Conservation (phyloP, 2,329 filamentous ascomycete genomes). For the Gnomoniopsis sp. region DNA sequence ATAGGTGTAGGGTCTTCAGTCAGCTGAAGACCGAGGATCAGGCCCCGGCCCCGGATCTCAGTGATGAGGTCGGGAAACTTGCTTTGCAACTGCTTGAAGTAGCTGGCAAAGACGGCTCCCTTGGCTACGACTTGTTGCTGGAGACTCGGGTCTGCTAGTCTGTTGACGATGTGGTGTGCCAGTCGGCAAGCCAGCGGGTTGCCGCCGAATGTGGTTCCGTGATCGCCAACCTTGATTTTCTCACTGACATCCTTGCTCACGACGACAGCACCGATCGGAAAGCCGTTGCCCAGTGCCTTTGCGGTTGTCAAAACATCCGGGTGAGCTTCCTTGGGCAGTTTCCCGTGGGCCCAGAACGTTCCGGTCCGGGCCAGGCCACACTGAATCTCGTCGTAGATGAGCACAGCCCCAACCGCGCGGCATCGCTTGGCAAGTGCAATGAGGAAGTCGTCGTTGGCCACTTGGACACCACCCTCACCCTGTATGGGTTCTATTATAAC, state of each 20-base stretch:
- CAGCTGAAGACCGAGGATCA: conserved; percentile 86
- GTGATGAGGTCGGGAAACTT: conserved; percentile 65
- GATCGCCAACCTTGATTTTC: conserved; percentile 66
- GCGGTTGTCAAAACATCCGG: conserved; percentile 92
- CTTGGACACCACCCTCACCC: conserved; percentile 89
- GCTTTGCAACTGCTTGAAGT: conserved; percentile 44
- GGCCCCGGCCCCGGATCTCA: conserved; percentile 77
- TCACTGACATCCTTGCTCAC: conserved; percentile 60
- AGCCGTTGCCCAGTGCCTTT: conserved; percentile 94
- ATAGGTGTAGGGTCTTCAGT: conserved; percentile 68
- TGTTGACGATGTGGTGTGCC: conserved; percentile 79
- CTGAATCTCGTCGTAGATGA: conserved; percentile 97
- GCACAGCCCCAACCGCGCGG: conserved; percentile 78
- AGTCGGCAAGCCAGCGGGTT: conserved; percentile 84
- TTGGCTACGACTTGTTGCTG: conserved; percentile 69
- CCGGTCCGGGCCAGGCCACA: conserved; percentile 88
- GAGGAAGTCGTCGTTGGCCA: conserved; percentile 80
- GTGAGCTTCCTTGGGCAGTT: conserved; percentile 73
- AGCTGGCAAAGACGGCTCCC: conserved; percentile 44
- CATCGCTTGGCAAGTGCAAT: conserved; percentile 79
- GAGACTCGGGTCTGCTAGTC: conserved; percentile 68
- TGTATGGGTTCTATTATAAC: conserved; percentile 98
- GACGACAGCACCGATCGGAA: conserved; percentile 84
- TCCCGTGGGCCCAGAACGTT: conserved; percentile 81
- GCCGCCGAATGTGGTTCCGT: conserved; percentile 91